Base-by-base conservation (phyloP, 2,329 filamentous ascomycete genomes). In the Diaporthe caulivora region DNA sequence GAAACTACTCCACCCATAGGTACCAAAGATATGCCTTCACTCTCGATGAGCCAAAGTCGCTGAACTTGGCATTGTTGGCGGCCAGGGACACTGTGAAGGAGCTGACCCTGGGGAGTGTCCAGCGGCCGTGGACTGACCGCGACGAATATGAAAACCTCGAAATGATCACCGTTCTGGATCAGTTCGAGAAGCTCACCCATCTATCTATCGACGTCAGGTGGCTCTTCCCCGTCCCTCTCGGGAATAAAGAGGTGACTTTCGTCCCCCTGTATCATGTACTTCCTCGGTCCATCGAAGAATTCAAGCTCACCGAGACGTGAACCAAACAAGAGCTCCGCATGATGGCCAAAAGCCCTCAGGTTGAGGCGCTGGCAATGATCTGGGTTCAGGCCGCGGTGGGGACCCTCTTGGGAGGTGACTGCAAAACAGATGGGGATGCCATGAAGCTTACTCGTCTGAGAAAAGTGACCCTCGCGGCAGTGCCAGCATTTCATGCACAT, bases 261-360 rank as follows among this genome's bases (percentile, higher is more conserved):
- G 24, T 47, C 10, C 40, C 58, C 21, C 58, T 64, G 17, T 47
- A n/a, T 26, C 47, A 31, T 11, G 29, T 40, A n/a, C 40, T 64
- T 7, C 58, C 58, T 6, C 58, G 4, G 18, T 64, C 58, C 21
- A 31, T 64, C 58, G 26, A 64, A 49, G 58, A n/a, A 1, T n/a
- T 64, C 58, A 34, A 29, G 42, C 58, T 64, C 42, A 47, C 58
- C 4, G 58, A 64, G 42, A 64, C 58, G 2, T 64, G 58, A 40
- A 24, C 40, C 1, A 64, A 13, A 17, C 21, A 26, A 18, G 42
- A 64, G 11, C 40, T 64, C n/a, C 58, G 10, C 13, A 26, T 26
- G 24, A 24, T 64, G 18, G 29, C 1, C 6, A 34, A 11, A 21
- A 64, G 24, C 18, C 11, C 26, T 7, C 8, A 13, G 42, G 24